Percentiles rank a stretch among this genome's conserved stretches.
These are phyloP conservation scores for Avena insularis DNA, from an alignment of 176 grass and related monocot genomes.

Conservation along the genomic window DNA sequence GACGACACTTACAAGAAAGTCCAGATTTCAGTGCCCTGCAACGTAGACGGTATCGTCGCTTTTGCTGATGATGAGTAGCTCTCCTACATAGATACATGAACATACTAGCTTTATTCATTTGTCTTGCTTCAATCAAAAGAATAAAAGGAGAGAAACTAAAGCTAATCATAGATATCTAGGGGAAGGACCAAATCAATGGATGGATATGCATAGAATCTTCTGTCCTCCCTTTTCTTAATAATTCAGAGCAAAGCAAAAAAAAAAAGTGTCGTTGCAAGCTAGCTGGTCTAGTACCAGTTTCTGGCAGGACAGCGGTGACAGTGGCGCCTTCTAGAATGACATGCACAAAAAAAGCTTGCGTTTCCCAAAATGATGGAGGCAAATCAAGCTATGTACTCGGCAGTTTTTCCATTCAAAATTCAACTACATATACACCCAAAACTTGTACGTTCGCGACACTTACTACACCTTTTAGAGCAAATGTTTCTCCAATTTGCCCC, in stretches of 20 bases:
- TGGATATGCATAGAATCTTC: conserved; percentile 5
- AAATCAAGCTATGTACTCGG: no score
- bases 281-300: neutral
- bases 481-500: no score
- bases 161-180: neutral
- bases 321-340: neutral
- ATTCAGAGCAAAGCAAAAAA: neutral
- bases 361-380: no score
- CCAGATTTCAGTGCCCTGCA: no score
- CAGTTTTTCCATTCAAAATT: no score
- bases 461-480: no score
- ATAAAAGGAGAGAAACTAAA: neutral
- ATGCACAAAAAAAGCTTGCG: neutral
- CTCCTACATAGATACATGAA: neutral
- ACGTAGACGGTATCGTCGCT: neutral
- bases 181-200: neutral
- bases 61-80: neutral
- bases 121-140: neutral
- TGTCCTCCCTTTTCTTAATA: neutral
- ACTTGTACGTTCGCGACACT: no score
- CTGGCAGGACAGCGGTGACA: no score
- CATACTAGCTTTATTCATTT: neutral
- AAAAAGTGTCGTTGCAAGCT: neutral
- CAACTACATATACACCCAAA: no score
- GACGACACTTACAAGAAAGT: no score